phyloP scores from a whole-genome alignment of 192 early-diverging fungal genomes.

The Radiomyces spectabilis region DNA sequence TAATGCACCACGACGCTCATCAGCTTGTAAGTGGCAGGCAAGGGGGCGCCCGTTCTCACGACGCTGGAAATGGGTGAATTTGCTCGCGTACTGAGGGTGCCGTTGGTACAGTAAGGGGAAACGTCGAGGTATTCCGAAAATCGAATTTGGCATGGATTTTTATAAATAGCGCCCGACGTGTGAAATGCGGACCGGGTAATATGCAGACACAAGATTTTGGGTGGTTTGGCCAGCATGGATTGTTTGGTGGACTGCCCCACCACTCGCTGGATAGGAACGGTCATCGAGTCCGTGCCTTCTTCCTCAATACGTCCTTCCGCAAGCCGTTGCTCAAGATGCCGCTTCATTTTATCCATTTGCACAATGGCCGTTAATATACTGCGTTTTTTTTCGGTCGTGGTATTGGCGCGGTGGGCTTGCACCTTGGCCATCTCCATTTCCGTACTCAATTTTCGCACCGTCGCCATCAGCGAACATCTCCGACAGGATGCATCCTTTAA shows the following conservation, averaged over 20 bases:
- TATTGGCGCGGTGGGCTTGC: neutral
- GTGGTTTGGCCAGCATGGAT: slow-evolving; percentile 68
- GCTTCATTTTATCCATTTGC: slow-evolving; percentile 4
- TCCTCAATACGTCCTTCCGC: slow-evolving; percentile 2
- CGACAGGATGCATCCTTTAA: slow-evolving; percentile 60
- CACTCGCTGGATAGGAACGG: neutral
- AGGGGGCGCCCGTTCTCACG: neutral
- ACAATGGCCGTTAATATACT: slow-evolving; percentile 9
- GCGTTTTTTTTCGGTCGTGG: slow-evolving; percentile 1
- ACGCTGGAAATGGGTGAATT: slow-evolving; percentile 45
- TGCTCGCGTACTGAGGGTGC: slow-evolving; percentile 40
- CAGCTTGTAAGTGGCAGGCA: slow-evolving; percentile 48
- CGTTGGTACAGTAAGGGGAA: slow-evolving; percentile 61
- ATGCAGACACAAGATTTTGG: slow-evolving; percentile 73
- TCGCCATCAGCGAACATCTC: slow-evolving; percentile 50
- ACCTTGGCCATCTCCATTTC: slow-evolving; percentile 27
- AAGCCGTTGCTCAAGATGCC: slow-evolving; percentile 11
- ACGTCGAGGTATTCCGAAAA: slow-evolving; percentile 78
- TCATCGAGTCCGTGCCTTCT: neutral
- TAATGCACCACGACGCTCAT: slow-evolving; percentile 63
- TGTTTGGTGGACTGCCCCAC: slow-evolving; percentile 59
- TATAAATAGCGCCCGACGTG: slow-evolving; percentile 62
- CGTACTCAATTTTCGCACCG: slow-evolving; percentile 21
- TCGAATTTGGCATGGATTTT: slow-evolving; percentile 73
- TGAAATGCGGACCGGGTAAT: slow-evolving; percentile 75